A percentile compares a stretch with the other conserved stretches of the same genome.
Conservation (phyloP, 371 early-diverging fungal species). For the Mucor saturninus region DNA sequence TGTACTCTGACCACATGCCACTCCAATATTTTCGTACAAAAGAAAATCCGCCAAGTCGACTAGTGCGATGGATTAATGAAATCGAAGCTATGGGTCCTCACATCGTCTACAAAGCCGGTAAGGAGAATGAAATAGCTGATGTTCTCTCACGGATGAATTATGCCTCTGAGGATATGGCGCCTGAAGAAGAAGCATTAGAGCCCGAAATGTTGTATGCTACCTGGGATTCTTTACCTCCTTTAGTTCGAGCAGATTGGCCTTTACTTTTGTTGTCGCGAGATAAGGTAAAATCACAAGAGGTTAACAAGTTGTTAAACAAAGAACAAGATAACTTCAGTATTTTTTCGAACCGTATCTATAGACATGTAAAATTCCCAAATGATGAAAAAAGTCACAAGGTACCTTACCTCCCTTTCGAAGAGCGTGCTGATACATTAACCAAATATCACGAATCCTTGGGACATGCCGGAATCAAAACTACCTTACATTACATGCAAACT, state of each 20-base stretch:
- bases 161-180: neutral
- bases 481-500: neutral
- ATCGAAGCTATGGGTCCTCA: constrained; percentile 35
- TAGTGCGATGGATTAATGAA: constrained; percentile 34
- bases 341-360: neutral
- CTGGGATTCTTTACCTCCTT: neutral
- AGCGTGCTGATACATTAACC: constrained; percentile 7
- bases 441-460: constrained; percentile 14
- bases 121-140: constrained; percentile 24
- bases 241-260: constrained; percentile 27
- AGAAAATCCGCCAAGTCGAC: constrained; percentile 27
- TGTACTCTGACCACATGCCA: constrained; percentile 36
- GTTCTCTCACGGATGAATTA: constrained; percentile 2
- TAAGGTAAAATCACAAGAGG: constrained; percentile 8
- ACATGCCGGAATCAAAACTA: constrained; percentile 8
- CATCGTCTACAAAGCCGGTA: constrained; percentile 34
- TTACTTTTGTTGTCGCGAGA: constrained; percentile 9
- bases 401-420: constrained; percentile 9
- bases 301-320: neutral
- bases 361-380: neutral
- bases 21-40: constrained; percentile 31
- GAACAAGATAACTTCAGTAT: constrained; percentile 8
- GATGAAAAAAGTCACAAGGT: neutral
- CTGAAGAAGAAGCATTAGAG: neutral
- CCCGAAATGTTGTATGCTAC: constrained; percentile 7